Conservation (phyloP, 169 alveolate genomes). For the Besnoitia besnoiti region DNA sequence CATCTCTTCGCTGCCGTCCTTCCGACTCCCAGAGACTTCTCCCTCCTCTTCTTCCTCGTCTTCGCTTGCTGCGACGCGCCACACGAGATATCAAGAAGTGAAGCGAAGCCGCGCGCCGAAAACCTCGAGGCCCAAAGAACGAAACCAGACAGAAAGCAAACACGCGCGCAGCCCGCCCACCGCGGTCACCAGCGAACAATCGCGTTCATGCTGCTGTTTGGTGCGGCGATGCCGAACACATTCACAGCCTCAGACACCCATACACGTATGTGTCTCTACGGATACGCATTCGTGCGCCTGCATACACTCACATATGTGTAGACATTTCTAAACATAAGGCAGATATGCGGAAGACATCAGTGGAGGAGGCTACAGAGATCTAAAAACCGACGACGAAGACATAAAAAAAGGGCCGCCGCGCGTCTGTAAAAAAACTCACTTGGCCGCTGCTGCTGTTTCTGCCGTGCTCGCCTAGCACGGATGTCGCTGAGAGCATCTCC, state of each 20-base stretch:
- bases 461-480: conserved; percentile 22
- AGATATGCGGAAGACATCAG: too few relatives aligned
- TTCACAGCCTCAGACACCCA: too few relatives aligned
- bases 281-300: too few relatives aligned
- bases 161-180: neutral
- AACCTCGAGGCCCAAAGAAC: neutral
- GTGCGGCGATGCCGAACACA: too few relatives aligned
- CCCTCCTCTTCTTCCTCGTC: conserved; percentile 19
- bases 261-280: neutral
- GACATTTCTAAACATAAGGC: too few relatives aligned
- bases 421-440: neutral
- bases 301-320: neutral
- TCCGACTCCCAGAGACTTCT: neutral
- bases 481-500: conserved; percentile 42
- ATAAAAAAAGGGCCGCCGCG: neutral
- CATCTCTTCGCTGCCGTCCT: neutral
- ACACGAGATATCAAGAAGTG: neutral
- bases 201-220: too few relatives aligned
- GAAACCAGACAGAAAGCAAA: neutral
- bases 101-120: neutral
- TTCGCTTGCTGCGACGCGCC: conserved; percentile 3
- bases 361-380: too few relatives aligned
- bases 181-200: too few relatives aligned
- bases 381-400: too few relatives aligned
- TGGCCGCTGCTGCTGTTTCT: conserved; percentile 37